Evolutionary conservation across 148 eudicot genomes (phyloP).

Genomic region (Rhododendron mucronatum): DNA sequence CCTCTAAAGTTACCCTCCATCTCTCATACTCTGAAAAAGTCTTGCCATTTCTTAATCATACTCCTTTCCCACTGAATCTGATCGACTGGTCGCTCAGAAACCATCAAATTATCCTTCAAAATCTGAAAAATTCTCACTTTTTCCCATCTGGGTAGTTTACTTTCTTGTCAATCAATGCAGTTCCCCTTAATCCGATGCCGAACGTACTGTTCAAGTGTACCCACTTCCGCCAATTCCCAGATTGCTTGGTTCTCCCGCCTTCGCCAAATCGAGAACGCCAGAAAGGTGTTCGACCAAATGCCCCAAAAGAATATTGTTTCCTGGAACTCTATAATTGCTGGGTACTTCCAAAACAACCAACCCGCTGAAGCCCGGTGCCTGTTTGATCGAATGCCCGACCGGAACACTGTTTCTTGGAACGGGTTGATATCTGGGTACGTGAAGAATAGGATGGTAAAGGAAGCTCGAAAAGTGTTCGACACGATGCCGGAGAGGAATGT

Average conservation of each 20-base stretch:
- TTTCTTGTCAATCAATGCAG: constrained; percentile 16
- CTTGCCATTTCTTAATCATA: neutral
- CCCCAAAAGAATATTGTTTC: constrained; percentile 22
- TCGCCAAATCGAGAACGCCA: constrained; percentile 32
- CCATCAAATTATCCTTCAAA: neutral
- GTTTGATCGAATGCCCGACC: constrained; percentile 45
- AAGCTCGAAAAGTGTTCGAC: constrained; percentile 36
- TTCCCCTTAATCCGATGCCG: constrained; percentile 7
- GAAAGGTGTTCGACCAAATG: constrained; percentile 29
- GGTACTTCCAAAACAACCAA: constrained; percentile 34
- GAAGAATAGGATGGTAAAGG: constrained; percentile 35
- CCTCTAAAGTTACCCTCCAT: neutral
- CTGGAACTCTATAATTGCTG: constrained; percentile 37
- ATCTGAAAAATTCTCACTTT: neutral
- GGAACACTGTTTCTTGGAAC: constrained; percentile 36
- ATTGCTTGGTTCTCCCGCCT: constrained; percentile 24
- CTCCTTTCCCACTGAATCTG: neutral
- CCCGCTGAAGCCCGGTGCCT: constrained; percentile 35
- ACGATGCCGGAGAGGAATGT: constrained; percentile 38
- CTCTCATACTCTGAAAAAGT: neutral
- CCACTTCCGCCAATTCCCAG: constrained; percentile 22
- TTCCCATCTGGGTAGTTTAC: neutral
- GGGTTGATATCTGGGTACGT: constrained; percentile 44
- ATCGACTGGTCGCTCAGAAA: neutral
- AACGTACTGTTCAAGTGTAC: constrained; percentile 19